Evolutionary conservation across 345 rosid genomes (phyloP).

Genomic region (Salix koriyanagi): DNA sequence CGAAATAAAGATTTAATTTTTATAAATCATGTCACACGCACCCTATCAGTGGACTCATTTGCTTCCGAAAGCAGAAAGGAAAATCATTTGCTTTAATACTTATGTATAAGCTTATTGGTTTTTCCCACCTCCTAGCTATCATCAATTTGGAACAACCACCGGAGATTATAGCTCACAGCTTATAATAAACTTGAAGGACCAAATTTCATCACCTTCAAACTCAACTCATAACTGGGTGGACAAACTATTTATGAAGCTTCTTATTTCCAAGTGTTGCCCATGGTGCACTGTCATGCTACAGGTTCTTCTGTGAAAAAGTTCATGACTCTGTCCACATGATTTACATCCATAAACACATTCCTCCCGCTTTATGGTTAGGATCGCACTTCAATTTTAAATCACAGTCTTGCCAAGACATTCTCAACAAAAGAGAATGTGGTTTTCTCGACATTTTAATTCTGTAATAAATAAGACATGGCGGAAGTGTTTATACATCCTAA

Average conservation of each 20-base stretch:
- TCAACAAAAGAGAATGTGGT: background rate
- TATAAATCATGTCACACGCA: too few relatives aligned
- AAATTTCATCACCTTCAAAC: background rate
- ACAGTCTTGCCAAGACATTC: background rate
- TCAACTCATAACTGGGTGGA: background rate
- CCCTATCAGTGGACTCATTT: background rate
- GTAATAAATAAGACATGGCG: background rate
- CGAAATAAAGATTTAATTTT: too few relatives aligned
- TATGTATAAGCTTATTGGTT: background rate
- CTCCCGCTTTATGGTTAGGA: conserved; percentile 2
- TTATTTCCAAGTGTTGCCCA: conserved; percentile 1
- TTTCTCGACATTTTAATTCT: conserved; percentile 4
- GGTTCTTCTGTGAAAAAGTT: background rate
- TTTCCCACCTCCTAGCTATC: background rate
- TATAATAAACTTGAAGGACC: background rate
- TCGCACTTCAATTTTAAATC: background rate
- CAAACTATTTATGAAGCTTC: background rate
- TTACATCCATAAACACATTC: background rate
- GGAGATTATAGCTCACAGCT: background rate
- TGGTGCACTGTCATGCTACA: background rate
- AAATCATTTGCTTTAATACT: background rate
- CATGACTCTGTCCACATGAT: background rate
- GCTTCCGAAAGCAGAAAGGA: background rate
- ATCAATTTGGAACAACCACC: background rate
- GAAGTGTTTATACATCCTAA: background rate